phyloP scores from a whole-genome alignment of 768 basidiomycete genomes.

The Gelatoporia subvermispora region DNA sequence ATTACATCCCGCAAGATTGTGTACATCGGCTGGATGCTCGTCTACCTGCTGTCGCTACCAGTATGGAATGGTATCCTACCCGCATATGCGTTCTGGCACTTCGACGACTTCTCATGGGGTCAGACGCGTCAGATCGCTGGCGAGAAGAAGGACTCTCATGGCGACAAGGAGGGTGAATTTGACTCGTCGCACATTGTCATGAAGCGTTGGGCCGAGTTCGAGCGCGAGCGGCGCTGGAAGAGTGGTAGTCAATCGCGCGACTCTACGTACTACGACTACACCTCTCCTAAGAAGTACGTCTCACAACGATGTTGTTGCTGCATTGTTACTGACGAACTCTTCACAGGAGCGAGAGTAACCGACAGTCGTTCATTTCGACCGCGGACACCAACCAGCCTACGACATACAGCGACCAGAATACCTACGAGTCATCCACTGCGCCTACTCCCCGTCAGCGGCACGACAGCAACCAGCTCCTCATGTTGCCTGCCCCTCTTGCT shows the following conservation, averaged over 20 bases:
- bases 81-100: conserved; percentile 97
- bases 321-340: conserved; percentile 4
- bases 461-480: conserved; percentile 67
- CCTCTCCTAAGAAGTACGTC: conserved; percentile 54
- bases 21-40: conserved; percentile 95
- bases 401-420: conserved; percentile 52
- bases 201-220: conserved; percentile 99
- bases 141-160: conserved; percentile 63
- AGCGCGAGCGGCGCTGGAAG: conserved; percentile 93
- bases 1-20: conserved; percentile 91
- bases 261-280: conserved; percentile 57
- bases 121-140: conserved; percentile 83
- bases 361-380: conserved; percentile 76
- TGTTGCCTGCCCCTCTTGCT: conserved; percentile 71
- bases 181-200: conserved; percentile 96
- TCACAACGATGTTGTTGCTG: neutral
- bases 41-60: conserved; percentile 89
- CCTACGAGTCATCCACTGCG: conserved; percentile 49
- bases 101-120: conserved; percentile 98
- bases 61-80: conserved; percentile 97
- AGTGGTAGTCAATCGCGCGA: conserved; percentile 80
- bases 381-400: conserved; percentile 62
- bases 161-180: conserved; percentile 96
- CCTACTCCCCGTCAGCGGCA: conserved; percentile 48
- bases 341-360: conserved; percentile 33